These are phyloP conservation scores for Albatrellus ellisii DNA, from an alignment of 768 basidiomycete species.

Conservation along the genomic window DNA sequence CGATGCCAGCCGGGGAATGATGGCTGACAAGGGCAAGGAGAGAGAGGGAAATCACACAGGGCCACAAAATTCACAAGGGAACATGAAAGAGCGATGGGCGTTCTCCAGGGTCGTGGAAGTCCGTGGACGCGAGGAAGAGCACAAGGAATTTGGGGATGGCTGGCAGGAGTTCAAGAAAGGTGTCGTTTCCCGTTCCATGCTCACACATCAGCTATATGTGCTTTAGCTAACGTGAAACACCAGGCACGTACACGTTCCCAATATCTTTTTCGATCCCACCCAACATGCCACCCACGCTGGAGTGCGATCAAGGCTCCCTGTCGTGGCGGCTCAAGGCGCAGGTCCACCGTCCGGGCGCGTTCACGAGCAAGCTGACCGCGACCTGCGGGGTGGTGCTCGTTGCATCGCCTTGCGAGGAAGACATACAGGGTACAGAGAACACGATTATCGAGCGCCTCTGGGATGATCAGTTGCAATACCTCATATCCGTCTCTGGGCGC, in stretches of 20 bases:
- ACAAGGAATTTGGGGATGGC: constrained; percentile 30
- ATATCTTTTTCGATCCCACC: constrained; percentile 83
- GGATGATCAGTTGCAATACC: constrained; percentile 80
- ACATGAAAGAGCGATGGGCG: constrained; percentile 16
- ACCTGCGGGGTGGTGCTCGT: constrained; percentile 64
- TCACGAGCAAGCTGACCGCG: constrained; percentile 59
- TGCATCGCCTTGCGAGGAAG: constrained; percentile 66
- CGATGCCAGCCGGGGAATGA: neutral
- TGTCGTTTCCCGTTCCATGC: constrained; percentile 18
- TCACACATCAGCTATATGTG: too few species aligned
- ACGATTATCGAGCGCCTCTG: constrained; percentile 81
- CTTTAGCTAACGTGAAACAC: too few species aligned
- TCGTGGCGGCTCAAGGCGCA: constrained; percentile 69
- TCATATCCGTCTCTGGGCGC: constrained; percentile 59
- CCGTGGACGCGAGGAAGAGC: constrained; percentile 28
- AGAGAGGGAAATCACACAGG: neutral
- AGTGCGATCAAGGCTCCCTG: constrained; percentile 64
- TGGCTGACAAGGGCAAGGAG: constrained; percentile 8
- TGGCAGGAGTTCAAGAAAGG: constrained; percentile 91
- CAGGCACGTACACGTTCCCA: constrained; percentile 89
- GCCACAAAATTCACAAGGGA: constrained; percentile 17
- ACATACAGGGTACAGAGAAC: constrained; percentile 70
- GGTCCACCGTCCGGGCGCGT: constrained; percentile 74
- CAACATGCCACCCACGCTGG: constrained; percentile 64
- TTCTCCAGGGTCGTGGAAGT: constrained; percentile 28